phyloP scores from a whole-genome alignment of 257 asterid genomes.

The Jacaranda copaia region DNA sequence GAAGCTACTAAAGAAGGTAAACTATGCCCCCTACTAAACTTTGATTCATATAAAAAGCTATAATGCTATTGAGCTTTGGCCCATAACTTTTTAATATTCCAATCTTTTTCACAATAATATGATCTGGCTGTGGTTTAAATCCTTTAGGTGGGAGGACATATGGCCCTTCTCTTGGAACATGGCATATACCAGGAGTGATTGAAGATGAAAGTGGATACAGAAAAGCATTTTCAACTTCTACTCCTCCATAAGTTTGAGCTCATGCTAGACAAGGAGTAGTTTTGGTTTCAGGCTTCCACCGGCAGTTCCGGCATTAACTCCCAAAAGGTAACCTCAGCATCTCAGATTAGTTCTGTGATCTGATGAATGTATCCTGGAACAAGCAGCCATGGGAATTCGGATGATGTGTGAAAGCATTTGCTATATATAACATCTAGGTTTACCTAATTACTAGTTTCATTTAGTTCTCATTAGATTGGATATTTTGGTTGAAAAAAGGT shows the following conservation, averaged over 20 bases:
- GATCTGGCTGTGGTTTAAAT: neutral
- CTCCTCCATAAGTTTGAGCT: neutral
- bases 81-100: neutral
- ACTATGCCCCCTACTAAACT: neutral
- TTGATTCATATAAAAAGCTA: neutral
- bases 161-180: constrained; percentile 90
- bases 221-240: constrained; percentile 36
- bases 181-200: constrained; percentile 82
- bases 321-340: neutral
- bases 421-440: neutral
- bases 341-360: neutral
- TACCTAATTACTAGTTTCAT: too few species aligned
- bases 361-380: too few species aligned
- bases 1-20: constrained; percentile 95
- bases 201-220: constrained; percentile 71
- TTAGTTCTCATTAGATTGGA: neutral
- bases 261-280: too few species aligned
- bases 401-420: neutral
- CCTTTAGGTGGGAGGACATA: constrained; percentile 67
- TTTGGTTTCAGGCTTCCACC: neutral
- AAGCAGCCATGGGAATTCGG: neutral
- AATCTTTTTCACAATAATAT: neutral
- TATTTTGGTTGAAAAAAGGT: neutral
- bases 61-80: neutral
- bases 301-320: neutral